phyloP scores from a whole-genome alignment of 2,329 filamentous ascomycete genomes.

The Monilinia fructicola region DNA sequence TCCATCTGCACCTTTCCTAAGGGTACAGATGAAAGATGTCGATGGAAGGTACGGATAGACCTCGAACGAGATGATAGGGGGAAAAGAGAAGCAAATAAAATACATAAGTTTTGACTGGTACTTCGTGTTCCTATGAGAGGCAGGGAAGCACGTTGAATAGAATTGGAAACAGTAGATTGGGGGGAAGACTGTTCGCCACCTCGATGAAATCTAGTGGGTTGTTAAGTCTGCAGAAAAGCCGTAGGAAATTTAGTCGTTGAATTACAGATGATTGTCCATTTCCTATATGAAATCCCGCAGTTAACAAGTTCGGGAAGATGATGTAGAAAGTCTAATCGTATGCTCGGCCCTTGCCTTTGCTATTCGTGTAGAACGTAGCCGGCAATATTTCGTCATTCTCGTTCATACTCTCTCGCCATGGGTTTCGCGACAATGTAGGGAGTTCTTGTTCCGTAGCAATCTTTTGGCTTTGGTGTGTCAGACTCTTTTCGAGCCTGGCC shows the following conservation, averaged over 20 bases:
- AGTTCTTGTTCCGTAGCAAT: not conserved
- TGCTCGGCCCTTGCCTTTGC: not conserved
- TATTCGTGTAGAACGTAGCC: not conserved
- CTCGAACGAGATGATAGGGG: not conserved
- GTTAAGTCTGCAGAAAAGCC: too few species aligned
- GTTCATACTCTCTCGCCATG: slow-evolving; percentile 4
- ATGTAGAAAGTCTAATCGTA: not conserved
- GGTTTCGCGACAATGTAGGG: not conserved
- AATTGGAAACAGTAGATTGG: too few species aligned
- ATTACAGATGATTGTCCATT: not conserved
- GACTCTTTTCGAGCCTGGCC: not conserved
- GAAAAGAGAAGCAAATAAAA: not conserved
- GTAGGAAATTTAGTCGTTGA: too few species aligned
- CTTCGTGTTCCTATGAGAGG: not conserved
- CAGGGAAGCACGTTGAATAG: not conserved
- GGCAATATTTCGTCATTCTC: not conserved
- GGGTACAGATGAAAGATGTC: not conserved
- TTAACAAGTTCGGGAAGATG: not conserved
- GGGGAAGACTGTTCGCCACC: not conserved
- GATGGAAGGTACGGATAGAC: slow-evolving; percentile 1
- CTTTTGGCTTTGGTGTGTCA: not conserved
- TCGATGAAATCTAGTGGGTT: not conserved
- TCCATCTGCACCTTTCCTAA: not conserved
- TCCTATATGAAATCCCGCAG: not conserved
- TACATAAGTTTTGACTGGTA: not conserved